A percentile compares a stretch with the other conserved stretches of the same genome.
These are phyloP conservation scores for Pilaira anomala DNA, from an alignment of 192 early-diverging fungal species.

Conservation along the genomic window DNA sequence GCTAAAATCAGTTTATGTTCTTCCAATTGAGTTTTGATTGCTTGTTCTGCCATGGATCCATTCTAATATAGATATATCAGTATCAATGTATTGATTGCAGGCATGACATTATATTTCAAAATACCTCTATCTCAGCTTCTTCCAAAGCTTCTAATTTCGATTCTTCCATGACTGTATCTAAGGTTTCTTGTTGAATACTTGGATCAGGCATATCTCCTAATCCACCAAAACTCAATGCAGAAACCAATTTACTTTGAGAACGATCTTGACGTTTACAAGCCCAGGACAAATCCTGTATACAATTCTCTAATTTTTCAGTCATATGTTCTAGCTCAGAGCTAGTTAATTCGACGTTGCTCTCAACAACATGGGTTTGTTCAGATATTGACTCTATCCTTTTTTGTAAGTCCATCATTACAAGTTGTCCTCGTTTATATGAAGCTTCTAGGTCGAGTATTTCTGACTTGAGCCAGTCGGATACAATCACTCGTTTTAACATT, in stretches of 20 bases:
- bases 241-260: conserved; percentile 40
- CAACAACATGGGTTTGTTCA: not conserved
- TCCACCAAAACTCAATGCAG: conserved; percentile 19
- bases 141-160: not conserved
- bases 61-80: conserved; percentile 2
- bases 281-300: conserved; percentile 35
- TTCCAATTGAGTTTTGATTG: conserved; percentile 39
- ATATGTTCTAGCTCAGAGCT: conserved; percentile 7
- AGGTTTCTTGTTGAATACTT: not conserved
- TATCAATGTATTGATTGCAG: not conserved
- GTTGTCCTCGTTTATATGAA: not conserved
- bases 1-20: conserved; percentile 46
- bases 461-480: not conserved
- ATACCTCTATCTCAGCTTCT: not conserved
- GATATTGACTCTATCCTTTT: not conserved
- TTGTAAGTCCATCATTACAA: not conserved
- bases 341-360: not conserved
- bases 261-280: conserved; percentile 50
- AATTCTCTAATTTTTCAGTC: conserved; percentile 39
- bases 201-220: conserved; percentile 15
- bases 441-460: not conserved
- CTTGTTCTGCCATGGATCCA: conserved; percentile 28
- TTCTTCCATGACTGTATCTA: not conserved
- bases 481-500: not conserved
- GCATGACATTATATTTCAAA: no score